Conservation (phyloP, 495 filamentous ascomycete genomes). For the Aspergillus asperescens region DNA sequence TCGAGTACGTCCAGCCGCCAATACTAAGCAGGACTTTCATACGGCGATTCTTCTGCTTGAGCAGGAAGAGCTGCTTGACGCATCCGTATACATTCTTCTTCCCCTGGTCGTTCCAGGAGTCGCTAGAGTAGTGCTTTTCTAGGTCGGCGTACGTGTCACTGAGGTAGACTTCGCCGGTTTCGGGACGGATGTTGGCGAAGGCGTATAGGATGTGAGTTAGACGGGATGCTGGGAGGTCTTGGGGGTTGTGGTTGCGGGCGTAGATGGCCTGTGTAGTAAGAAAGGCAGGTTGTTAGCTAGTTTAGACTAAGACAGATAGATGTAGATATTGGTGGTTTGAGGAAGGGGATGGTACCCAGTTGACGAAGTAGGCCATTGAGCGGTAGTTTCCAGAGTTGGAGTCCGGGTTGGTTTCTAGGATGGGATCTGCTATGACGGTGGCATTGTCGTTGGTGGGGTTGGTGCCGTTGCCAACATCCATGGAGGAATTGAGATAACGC, state of each 20-base stretch:
- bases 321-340: background rate
- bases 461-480: background rate
- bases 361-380: constrained; percentile 79
- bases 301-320: no score
- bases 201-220: constrained; percentile 86
- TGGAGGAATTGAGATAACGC: no score
- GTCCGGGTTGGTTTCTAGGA: constrained; percentile 4
- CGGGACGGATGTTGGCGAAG: constrained; percentile 63
- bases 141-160: constrained; percentile 73
- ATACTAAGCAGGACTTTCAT: constrained; percentile 63
- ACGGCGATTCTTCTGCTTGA: constrained; percentile 73
- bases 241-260: constrained; percentile 60
- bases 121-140: constrained; percentile 73
- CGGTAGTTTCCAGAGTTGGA: constrained; percentile 41
- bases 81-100: constrained; percentile 74
- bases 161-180: constrained; percentile 66
- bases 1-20: constrained; percentile 75
- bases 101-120: constrained; percentile 63
- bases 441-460: background rate
- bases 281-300: background rate
- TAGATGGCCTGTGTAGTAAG: constrained; percentile 14
- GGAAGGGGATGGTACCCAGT: constrained; percentile 49
- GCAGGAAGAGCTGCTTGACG: constrained; percentile 77
- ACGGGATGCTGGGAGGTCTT: constrained; percentile 66
- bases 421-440: background rate